These are phyloP conservation scores for Moesziomyces sp. DNA, from an alignment of 1,284 basidiomycete genomes.

Conservation along the genomic window DNA sequence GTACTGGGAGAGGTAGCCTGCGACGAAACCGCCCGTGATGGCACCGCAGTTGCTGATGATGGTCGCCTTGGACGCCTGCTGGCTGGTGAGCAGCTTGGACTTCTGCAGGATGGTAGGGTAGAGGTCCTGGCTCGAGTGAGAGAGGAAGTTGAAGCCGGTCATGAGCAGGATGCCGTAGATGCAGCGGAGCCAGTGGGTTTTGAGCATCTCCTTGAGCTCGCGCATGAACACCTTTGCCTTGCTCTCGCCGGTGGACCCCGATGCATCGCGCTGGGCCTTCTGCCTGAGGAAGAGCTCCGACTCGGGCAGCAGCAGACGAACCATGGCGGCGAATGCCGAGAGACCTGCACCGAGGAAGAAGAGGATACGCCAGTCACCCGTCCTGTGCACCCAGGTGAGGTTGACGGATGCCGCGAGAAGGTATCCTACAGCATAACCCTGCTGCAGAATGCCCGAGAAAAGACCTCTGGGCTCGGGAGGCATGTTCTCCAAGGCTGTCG, in stretches of 20 bases:
- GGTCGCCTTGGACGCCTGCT: constrained; percentile 82
- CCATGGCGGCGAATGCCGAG: constrained; percentile 77
- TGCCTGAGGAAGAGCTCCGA: constrained; percentile 76
- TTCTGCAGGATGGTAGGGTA: constrained; percentile 63
- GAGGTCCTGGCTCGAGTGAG: constrained; percentile 68
- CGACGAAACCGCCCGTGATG: constrained; percentile 79
- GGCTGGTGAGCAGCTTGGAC: constrained; percentile 64
- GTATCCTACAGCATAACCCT: constrained; percentile 77
- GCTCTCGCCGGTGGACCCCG: constrained; percentile 20
- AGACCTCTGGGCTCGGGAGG: constrained; percentile 87
- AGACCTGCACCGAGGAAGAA: constrained; percentile 74
- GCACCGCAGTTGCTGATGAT: constrained; percentile 88
- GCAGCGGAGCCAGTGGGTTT: constrained; percentile 83
- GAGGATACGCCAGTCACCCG: constrained; percentile 70
- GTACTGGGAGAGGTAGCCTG: constrained; percentile 83
- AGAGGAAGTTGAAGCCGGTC: constrained; percentile 86
- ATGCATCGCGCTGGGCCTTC: constrained; percentile 65
- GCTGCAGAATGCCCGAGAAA: constrained; percentile 83
- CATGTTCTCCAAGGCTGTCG: constrained; percentile 82
- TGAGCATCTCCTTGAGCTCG: constrained; percentile 80
- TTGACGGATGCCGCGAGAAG: constrained; percentile 78
- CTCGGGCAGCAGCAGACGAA: constrained; percentile 83
- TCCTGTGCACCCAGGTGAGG: constrained; percentile 71
- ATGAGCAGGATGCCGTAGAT: constrained; percentile 78
- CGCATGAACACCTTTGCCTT: constrained; percentile 77